Evolutionary conservation across 1,284 basidiomycete genomes (phyloP).

Genomic region (Amylostereum areolatum): DNA sequence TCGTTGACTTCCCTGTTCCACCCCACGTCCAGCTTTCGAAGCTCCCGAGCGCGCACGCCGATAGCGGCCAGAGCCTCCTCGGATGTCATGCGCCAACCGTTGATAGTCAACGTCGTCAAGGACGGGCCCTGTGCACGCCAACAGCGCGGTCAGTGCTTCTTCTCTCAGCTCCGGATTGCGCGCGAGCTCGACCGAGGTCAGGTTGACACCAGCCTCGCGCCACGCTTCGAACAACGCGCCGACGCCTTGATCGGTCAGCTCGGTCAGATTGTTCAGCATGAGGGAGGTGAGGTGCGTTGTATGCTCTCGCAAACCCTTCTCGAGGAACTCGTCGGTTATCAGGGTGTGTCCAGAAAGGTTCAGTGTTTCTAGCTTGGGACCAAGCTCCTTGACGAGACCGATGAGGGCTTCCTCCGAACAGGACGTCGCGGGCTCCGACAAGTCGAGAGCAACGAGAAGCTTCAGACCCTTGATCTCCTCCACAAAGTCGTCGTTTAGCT

Average conservation of each 20-base stretch:
- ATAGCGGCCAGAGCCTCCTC: constrained; percentile 53
- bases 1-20: constrained; percentile 88
- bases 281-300: constrained; percentile 51
- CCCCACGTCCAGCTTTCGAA: constrained; percentile 74
- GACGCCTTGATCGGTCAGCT: constrained; percentile 68
- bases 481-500: constrained; percentile 63
- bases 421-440: constrained; percentile 35
- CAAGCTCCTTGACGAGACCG: constrained; percentile 39
- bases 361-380: constrained; percentile 40
- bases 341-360: constrained; percentile 60
- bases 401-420: constrained; percentile 44
- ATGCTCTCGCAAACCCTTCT: constrained; percentile 57
- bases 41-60: constrained; percentile 35
- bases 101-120: constrained; percentile 71
- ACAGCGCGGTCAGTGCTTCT: constrained; percentile 55
- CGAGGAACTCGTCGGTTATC: constrained; percentile 53
- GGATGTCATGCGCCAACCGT: constrained; percentile 67
- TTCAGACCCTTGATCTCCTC: constrained; percentile 41
- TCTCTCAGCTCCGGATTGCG: constrained; percentile 57
- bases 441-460: constrained; percentile 42
- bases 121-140: constrained; percentile 62
- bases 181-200: constrained; percentile 52
- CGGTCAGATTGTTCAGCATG: constrained; percentile 49
- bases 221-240: constrained; percentile 56
- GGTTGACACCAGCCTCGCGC: constrained; percentile 30